Evolutionary conservation across 192 early-diverging fungal species (phyloP).

Genomic region (Oehlia diaphana): DNA sequence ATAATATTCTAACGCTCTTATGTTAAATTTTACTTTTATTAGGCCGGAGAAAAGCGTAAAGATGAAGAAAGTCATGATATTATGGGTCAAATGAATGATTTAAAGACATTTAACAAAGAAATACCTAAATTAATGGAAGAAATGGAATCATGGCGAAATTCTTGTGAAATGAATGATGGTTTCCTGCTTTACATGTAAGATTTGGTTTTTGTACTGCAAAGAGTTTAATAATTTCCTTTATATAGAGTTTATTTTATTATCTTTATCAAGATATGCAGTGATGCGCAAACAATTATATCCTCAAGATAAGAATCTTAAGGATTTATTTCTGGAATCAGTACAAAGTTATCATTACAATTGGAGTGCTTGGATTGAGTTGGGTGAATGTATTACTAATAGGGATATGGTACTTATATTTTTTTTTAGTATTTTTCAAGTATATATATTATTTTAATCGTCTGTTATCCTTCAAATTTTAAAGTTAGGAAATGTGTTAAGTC

Average conservation of each 20-base stretch:
- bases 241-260: constrained; percentile 25
- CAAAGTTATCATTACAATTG: constrained; percentile 79
- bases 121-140: constrained; percentile 48
- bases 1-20: no score
- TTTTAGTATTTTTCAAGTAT: neutral
- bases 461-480: neutral
- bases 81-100: constrained; percentile 51
- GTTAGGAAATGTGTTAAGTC: constrained; percentile 15
- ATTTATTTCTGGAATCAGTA: constrained; percentile 66
- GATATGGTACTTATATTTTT: constrained; percentile 4
- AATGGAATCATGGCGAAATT: constrained; percentile 40
- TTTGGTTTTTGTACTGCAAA: neutral
- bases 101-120: constrained; percentile 46
- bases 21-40: constrained; percentile 6
- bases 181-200: constrained; percentile 72
- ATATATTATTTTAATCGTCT: no score
- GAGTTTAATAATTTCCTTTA: neutral
- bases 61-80: constrained; percentile 60
- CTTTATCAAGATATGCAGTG: constrained; percentile 51
- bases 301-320: constrained; percentile 44
- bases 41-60: constrained; percentile 60
- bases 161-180: constrained; percentile 52
- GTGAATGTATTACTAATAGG: constrained; percentile 12
- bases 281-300: constrained; percentile 45
- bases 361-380: constrained; percentile 88